phyloP scores from a whole-genome alignment of 805 yeast species.

The Yamadazyma takamatsuzukensis region DNA sequence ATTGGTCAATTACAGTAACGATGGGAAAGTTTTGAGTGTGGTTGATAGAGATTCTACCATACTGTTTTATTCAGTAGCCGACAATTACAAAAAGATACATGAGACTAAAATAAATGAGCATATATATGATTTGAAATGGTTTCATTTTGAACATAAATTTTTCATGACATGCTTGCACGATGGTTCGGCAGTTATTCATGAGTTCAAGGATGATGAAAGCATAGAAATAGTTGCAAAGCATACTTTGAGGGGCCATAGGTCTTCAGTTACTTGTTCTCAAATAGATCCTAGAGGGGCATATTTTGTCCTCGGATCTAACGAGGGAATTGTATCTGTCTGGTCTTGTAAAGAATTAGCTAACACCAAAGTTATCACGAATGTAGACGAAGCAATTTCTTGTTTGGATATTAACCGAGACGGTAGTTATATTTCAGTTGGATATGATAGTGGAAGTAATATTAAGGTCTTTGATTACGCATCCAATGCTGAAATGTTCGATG shows the following conservation, averaged over 20 bases:
- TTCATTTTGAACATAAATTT: slow-evolving; percentile 34
- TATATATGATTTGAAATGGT: slow-evolving; percentile 44
- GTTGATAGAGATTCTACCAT: slow-evolving; percentile 39
- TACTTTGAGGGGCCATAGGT: slow-evolving; percentile 42
- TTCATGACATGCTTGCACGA: slow-evolving; percentile 41
- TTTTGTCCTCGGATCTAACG: slow-evolving; percentile 53
- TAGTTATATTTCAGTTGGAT: slow-evolving; percentile 40
- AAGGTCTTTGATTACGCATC: slow-evolving; percentile 35
- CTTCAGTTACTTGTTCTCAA: slow-evolving; percentile 43
- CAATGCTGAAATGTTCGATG: slow-evolving; percentile 26
- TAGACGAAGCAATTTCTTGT: slow-evolving; percentile 42
- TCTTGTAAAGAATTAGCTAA: slow-evolving; percentile 34
- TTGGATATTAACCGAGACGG: slow-evolving; percentile 46
- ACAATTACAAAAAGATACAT: slow-evolving; percentile 25
- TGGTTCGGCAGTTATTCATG: slow-evolving; percentile 39
- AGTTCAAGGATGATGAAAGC: slow-evolving; percentile 8
- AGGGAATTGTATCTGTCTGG: slow-evolving; percentile 56
- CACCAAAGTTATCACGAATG: slow-evolving; percentile 31
- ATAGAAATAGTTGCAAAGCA: slow-evolving; percentile 8
- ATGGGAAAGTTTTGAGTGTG: slow-evolving; percentile 45
- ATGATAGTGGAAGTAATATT: slow-evolving; percentile 39
- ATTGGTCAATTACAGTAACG: slow-evolving; percentile 38
- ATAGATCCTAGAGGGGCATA: slow-evolving; percentile 52
- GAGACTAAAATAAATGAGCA: slow-evolving; percentile 21
- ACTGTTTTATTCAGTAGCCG: slow-evolving; percentile 27